A percentile compares a stretch with the other conserved stretches of the same genome.
Conservation (phyloP, 768 basidiomycete genomes). For the Suillus brevipes region DNA sequence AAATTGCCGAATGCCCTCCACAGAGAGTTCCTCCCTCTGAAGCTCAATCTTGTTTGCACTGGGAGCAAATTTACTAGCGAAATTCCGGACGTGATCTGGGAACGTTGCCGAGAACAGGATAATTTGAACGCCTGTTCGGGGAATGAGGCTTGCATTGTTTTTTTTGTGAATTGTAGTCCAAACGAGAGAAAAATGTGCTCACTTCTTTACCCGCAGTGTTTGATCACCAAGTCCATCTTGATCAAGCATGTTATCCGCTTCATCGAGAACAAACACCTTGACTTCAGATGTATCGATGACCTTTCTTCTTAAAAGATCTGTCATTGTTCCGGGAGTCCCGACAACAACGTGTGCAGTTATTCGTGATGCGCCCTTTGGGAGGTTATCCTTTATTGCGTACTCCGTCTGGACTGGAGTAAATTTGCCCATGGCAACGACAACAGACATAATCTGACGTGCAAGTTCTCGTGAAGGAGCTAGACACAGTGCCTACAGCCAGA, state of each 20-base stretch:
- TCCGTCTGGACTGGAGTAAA: constrained; percentile 92
- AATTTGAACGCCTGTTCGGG: constrained; percentile 67
- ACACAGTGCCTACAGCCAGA: constrained; percentile 73
- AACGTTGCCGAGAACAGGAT: constrained; percentile 99
- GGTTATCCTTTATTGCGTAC: constrained; percentile 91
- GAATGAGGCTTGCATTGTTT: constrained; percentile 49
- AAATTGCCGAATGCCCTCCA: constrained; percentile 94
- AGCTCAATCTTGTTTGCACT: constrained; percentile 95
- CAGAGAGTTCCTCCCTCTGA: constrained; percentile 88
- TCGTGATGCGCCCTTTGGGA: constrained; percentile 60
- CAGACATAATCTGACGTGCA: constrained; percentile 96
- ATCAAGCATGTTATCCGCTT: constrained; percentile 99
- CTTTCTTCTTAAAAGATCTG: constrained; percentile 75
- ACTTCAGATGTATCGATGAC: constrained; percentile 80
- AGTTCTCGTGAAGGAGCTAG: constrained; percentile 97
- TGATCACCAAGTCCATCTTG: constrained; percentile 93
- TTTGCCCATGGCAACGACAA: constrained; percentile 92
- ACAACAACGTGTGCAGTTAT: constrained; percentile 91
- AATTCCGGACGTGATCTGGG: constrained; percentile 89
- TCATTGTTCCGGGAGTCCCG: constrained; percentile 95
- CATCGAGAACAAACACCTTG: constrained; percentile 94
- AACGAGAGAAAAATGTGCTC: constrained; percentile 22
- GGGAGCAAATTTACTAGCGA: constrained; percentile 92
- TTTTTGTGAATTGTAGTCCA: constrained; percentile 16
- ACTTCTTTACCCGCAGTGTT: constrained; percentile 94